Conservation (phyloP, 306 rosid genomes). For the Erythrophleum fordii region DNA sequence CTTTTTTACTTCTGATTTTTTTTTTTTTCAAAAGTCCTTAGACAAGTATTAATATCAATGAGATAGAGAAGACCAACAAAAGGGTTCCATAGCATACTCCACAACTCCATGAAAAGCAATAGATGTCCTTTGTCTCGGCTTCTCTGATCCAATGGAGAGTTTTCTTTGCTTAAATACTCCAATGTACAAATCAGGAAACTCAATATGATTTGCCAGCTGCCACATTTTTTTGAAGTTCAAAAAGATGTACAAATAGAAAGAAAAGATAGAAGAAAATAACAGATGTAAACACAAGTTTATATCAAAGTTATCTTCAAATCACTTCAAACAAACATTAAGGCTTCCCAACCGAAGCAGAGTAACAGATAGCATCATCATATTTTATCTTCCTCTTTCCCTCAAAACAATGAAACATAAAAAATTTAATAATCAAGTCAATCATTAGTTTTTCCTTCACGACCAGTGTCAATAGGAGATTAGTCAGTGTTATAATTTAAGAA, state of each 20-base stretch:
- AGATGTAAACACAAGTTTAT: constrained; percentile 18
- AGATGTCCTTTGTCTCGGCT: constrained; percentile 54
- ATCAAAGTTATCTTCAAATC: constrained; percentile 11
- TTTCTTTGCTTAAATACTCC: constrained; percentile 71
- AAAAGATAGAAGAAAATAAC: constrained; percentile 6
- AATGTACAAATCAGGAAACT: constrained; percentile 66
- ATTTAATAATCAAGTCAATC: background rate
- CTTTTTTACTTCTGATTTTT: background rate
- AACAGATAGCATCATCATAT: constrained; percentile 20
- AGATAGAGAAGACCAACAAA: constrained; percentile 30
- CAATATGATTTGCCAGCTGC: constrained; percentile 68
- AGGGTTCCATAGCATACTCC: constrained; percentile 55
- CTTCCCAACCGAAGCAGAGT: background rate
- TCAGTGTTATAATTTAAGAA: background rate
- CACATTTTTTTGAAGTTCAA: constrained; percentile 26
- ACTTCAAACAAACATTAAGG: constrained; percentile 3
- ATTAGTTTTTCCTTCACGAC: background rate
- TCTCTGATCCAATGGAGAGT: constrained; percentile 57
- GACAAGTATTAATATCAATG: background rate
- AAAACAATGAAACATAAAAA: background rate
- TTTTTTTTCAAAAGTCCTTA: background rate
- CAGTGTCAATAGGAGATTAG: background rate
- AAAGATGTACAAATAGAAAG: constrained; percentile 9
- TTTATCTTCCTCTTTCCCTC: constrained; percentile 3
- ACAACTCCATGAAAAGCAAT: constrained; percentile 66